Evolutionary conservation across 164 flowering plant genomes (phyloP).

Genomic region (Magnolia officinalis): DNA sequence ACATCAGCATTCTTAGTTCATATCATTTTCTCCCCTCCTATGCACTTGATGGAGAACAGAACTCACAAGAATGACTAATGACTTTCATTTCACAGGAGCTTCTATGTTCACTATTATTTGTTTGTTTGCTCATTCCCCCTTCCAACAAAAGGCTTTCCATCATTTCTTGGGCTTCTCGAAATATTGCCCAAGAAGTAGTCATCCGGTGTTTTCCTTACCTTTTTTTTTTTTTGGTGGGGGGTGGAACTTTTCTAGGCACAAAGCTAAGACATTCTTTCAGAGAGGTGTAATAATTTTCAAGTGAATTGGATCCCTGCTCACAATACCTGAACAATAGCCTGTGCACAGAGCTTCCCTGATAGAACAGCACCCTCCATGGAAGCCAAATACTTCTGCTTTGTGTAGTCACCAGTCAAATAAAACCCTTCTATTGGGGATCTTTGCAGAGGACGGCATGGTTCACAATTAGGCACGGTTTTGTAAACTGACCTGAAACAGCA

Average conservation of each 20-base stretch:
- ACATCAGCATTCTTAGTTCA: too few relatives aligned
- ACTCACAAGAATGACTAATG: too few relatives aligned
- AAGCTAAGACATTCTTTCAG: too few relatives aligned
- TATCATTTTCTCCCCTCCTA: too few relatives aligned
- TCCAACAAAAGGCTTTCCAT: too few relatives aligned
- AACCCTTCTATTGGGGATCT: constrained; percentile 91
- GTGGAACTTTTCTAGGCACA: background rate
- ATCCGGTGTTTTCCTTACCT: too few relatives aligned
- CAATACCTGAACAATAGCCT: constrained; percentile 84
- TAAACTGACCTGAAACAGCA: constrained; percentile 74
- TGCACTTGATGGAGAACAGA: too few relatives aligned
- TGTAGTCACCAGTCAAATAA: constrained; percentile 94
- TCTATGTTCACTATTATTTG: too few relatives aligned
- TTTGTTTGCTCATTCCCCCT: too few relatives aligned
- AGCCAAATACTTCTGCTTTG: constrained; percentile 97
- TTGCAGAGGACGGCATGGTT: constrained; percentile 92
- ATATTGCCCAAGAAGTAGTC: too few relatives aligned
- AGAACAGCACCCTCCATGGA: constrained; percentile 99
- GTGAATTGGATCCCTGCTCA: background rate
- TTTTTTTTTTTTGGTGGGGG: background rate
- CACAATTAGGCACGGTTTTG: constrained; percentile 84
- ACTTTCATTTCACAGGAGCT: too few relatives aligned
- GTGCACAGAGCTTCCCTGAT: constrained; percentile 96
- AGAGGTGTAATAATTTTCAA: background rate
- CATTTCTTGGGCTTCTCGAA: too few relatives aligned